These are phyloP conservation scores for Pascua guehoae DNA, from an alignment of 1,284 basidiomycete genomes.

Conservation along the genomic window DNA sequence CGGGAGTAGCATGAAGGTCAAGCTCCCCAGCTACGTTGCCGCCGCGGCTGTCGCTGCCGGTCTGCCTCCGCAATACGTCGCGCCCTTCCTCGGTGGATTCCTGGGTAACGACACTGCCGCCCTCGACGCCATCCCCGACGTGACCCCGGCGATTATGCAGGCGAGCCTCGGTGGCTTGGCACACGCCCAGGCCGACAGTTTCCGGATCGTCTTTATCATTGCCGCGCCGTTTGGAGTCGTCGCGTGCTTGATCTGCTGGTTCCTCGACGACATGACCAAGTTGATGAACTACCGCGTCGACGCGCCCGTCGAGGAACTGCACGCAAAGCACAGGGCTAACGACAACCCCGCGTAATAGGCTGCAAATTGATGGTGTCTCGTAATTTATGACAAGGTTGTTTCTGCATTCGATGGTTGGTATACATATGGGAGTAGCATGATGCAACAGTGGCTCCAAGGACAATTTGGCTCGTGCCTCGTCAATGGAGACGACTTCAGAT, in stretches of 20 bases:
- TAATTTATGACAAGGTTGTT: too few relatives aligned
- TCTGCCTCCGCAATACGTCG: constrained; percentile 9
- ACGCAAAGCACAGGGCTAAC: constrained; percentile 1
- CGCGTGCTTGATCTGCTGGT: constrained; percentile 2
- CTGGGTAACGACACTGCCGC: constrained; percentile 1
- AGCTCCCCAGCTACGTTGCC: constrained; percentile 15
- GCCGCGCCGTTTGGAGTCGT: constrained; percentile 10
- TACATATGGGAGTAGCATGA: too few relatives aligned
- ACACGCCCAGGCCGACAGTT: constrained; percentile 5
- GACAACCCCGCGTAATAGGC: too few relatives aligned
- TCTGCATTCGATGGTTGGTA: too few relatives aligned
- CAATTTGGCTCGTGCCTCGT: too few relatives aligned
- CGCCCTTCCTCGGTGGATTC: constrained; percentile 11
- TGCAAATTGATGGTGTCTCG: too few relatives aligned
- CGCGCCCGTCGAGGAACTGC: constrained; percentile 12
- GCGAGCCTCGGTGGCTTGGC: constrained; percentile 1
- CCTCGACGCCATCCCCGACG: constrained; percentile 7
- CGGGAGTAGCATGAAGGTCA: constrained; percentile 2
- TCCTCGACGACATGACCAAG: constrained; percentile 7
- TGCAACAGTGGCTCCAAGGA: too few relatives aligned
- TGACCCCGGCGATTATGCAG: constrained; percentile 9
- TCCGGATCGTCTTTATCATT: constrained; percentile 11
- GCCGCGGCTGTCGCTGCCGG: constrained; percentile 16
- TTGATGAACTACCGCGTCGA: constrained; percentile 15
- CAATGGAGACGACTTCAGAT: too few relatives aligned